These are phyloP conservation scores for Russula compacta DNA, from an alignment of 768 basidiomycete genomes.

Conservation along the genomic window DNA sequence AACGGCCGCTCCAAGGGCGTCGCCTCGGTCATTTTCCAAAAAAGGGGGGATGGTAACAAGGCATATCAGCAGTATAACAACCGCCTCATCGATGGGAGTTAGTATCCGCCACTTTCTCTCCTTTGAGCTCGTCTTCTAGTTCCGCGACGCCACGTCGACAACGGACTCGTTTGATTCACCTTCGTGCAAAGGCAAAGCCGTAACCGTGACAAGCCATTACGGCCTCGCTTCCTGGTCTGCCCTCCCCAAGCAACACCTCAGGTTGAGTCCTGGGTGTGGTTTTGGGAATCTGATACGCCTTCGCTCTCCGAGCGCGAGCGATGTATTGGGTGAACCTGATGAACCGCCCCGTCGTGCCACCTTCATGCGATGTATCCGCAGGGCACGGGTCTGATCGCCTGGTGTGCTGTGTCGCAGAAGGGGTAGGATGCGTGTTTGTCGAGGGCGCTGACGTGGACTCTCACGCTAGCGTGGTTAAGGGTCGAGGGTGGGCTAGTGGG, in stretches of 20 bases:
- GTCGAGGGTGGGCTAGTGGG: constrained; percentile 11
- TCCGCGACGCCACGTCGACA: constrained; percentile 17
- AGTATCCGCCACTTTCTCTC: constrained; percentile 58
- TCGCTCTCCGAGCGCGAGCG: neutral
- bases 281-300: constrained; percentile 3
- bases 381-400: constrained; percentile 16
- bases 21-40: constrained; percentile 78
- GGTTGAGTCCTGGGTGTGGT: constrained; percentile 6
- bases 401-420: constrained; percentile 4
- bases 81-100: constrained; percentile 99
- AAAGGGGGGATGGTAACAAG: constrained; percentile 83
- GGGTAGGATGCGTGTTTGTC: neutral
- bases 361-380: constrained; percentile 7
- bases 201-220: constrained; percentile 1
- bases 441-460: neutral
- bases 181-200: constrained; percentile 14
- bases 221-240: constrained; percentile 11
- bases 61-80: constrained; percentile 94
- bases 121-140: constrained; percentile 26
- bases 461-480: constrained; percentile 8
- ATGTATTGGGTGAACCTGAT: constrained; percentile 2
- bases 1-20: constrained; percentile 85
- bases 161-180: constrained; percentile 18
- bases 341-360: neutral
- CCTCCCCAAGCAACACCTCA: neutral